Base-by-base conservation (phyloP, 2,329 filamentous ascomycete species). In the Grosmannia serpens region DNA sequence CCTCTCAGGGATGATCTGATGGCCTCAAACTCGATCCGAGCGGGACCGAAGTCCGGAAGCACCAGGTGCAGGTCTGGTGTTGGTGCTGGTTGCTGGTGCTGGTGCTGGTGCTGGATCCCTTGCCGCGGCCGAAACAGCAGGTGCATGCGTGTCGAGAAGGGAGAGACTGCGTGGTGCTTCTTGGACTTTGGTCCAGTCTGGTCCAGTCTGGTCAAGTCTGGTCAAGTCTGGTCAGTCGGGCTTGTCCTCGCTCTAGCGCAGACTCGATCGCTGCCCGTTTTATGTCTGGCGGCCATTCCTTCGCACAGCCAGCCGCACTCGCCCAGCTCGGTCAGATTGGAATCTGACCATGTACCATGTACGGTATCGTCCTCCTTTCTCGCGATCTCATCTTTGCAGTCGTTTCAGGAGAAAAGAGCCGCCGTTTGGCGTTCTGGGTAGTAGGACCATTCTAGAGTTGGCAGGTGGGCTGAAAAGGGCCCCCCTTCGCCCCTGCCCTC, bases 71-170 rank as follows among this genome's bases (percentile, higher is more conserved):
- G 10, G n/a, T n/a, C n/a, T n/a, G n/a, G n/a, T n/a, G n/a, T n/a
- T n/a, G n/a, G n/a, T n/a, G n/a, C n/a, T n/a, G n/a, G n/a, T n/a
- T n/a, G n/a, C n/a, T n/a, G n/a, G n/a, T n/a, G n/a, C n/a, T n/a
- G n/a, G 5, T 33, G 31, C 10, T 33, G 31, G 31, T 6, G 6
- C 31, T 33, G 31, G 31, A 33, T 35, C 54, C 22, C 50, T n/a
- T 59, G 58, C 58, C 55, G 58, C 55, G 51, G 55, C 55, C 55
- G 55, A 59, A 59, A 59, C 51, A 55, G 33, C 52, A 57, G 29
- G 51, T 15, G 51, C 51, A 53, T n/a, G 27, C 51, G 33, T 38
- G 29, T n/a, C 31, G 11, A 20, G n/a, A 53, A 20, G 11, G 13
- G 7, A 13, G 41, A 13, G 9, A n/a, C 15, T n/a, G 27, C 17